phyloP scores from a whole-genome alignment of 345 rosid genomes.

The Eucalyptus pauciflora region DNA sequence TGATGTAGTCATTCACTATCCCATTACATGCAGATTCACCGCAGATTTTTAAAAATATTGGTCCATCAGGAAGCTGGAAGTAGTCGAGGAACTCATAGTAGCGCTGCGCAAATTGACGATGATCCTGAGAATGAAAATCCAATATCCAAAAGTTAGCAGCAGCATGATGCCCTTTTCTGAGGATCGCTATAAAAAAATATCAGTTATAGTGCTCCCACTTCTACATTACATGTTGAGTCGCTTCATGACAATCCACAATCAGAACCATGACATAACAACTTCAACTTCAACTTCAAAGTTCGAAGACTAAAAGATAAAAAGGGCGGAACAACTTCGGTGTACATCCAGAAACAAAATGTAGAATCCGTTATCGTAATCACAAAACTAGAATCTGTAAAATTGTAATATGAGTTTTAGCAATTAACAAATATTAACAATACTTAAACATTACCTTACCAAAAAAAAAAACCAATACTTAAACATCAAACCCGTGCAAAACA shows the following conservation, averaged over 20 bases:
- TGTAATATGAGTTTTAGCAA: not conserved
- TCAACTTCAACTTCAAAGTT: not conserved
- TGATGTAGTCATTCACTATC: conserved; percentile 60
- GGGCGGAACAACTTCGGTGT: not conserved
- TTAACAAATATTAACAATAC: not conserved
- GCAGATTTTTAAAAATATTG: conserved; percentile 65
- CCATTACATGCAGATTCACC: conserved; percentile 81
- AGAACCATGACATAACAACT: not conserved
- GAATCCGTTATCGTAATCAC: not conserved
- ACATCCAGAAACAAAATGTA: not conserved
- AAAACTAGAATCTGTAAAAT: not conserved
- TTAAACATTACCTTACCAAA: not conserved
- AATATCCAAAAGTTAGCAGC: not conserved
- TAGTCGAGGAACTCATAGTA: conserved; percentile 72
- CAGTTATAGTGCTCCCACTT: not conserved
- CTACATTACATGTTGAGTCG: not conserved
- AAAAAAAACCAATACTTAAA: not conserved
- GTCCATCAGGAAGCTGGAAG: conserved; percentile 62
- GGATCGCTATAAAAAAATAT: not conserved
- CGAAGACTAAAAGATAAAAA: not conserved
- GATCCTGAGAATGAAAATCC: conserved; percentile 37
- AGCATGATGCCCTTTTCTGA: not conserved
- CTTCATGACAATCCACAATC: not conserved
- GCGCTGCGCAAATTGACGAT: conserved; percentile 51
- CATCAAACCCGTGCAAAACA: not conserved